Conservation (phyloP, 1,284 basidiomycete species). For the Rhodotorula mucilaginosa region DNA sequence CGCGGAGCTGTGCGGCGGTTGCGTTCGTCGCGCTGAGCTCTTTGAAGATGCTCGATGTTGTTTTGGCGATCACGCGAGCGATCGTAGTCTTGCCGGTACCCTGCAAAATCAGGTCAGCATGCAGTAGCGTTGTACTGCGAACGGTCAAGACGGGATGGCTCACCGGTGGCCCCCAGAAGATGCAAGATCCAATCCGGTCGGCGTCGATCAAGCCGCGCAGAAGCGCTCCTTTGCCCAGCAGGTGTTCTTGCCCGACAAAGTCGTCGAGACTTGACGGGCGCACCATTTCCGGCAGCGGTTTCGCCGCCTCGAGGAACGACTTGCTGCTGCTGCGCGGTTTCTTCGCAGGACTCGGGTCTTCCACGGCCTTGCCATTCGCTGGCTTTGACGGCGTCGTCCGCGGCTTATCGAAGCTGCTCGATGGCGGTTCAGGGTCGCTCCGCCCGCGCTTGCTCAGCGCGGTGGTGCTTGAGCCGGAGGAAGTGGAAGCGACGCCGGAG, state of each 20-base stretch:
- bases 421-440: not conserved
- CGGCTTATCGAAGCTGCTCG: not conserved
- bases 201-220: conserved; percentile 56
- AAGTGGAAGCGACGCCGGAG: not conserved
- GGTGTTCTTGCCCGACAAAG: conserved; percentile 66
- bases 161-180: conserved; percentile 70
- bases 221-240: conserved; percentile 58
- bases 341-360: not conserved
- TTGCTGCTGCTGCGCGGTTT: conserved; percentile 9
- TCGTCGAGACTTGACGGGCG: conserved; percentile 62
- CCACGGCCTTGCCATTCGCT: too few relatives aligned
- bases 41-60: conserved; percentile 56
- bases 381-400: not conserved
- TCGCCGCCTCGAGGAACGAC: conserved; percentile 42
- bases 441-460: not conserved
- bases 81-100: conserved; percentile 71
- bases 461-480: not conserved
- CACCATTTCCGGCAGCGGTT: conserved; percentile 65
- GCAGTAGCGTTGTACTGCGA: not conserved
- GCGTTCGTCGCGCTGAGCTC: conserved; percentile 53
- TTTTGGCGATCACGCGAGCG: conserved; percentile 65
- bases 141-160: conserved; percentile 33
- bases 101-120: conserved; percentile 49
- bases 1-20: conserved; percentile 74
- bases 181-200: conserved; percentile 42